Evolutionary conservation across 2,329 filamentous ascomycete species (phyloP), one percentile per base, ranked within the genome.

Genomic region (Fusarium sp.): DNA sequence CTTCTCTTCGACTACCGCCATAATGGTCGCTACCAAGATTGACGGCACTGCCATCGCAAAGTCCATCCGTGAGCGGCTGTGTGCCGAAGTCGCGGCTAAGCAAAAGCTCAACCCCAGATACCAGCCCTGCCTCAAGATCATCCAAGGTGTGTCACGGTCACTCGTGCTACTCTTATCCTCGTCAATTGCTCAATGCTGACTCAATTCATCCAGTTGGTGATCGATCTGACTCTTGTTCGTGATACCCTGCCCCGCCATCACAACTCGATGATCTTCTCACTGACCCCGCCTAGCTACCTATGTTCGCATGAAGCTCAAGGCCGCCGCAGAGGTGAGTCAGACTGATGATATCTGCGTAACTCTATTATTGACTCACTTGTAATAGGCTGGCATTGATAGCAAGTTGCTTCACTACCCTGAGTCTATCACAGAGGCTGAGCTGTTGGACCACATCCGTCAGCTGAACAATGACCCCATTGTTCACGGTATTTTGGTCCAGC

Each of bases 271-370:
- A 71, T 60, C 61, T 65, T 52, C 47, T 66, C 66, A 73, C 73
- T 73, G 65, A 75, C 66, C 62, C 63, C 77, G 73, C 68, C 73
- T 80, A 96, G 94, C 92, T 80, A 98, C 96, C 62, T 99, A 99
- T 93, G 96, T 99, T 85, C 95, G 95, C 86, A 99, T 99, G 97
- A 99, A 99, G 88, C 87, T 98, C 81, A 99, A 98, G 89, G 97
- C 97, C 76, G 97, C 97, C 68, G 88, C 94, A 82, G 97, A 98
- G 89, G 94, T 95, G 86, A 78, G 85, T 63, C 25, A 59, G 6
- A 11, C 8, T 37, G 4, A 12, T 60, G 30, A 4, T 2, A 12
- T 5, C 7, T 15, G 74, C 65, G 73, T 60, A 37, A 38, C 45
- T 25, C 15, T 17, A 10, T 58, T 27, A 60, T 37, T 54, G 27